Conservation (phyloP, 1,139 yeast species). For the Hansenula lynferdii region DNA sequence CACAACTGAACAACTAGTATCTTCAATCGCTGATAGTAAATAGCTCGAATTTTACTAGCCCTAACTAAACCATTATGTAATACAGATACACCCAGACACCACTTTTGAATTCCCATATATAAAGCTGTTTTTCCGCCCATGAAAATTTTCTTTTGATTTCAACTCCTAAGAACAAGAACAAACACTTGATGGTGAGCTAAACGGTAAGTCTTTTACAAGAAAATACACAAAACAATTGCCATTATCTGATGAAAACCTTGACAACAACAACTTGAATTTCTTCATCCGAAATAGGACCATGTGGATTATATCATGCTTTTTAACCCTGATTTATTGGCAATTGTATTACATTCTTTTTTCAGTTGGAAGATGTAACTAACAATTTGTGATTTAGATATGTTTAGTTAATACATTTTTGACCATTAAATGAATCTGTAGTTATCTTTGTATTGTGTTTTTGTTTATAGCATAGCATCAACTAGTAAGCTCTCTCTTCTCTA, state of each 20-base stretch:
- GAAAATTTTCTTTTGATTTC: neutral
- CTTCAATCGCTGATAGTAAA: neutral
- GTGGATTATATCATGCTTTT: slow-evolving; percentile 34
- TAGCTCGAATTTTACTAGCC: neutral
- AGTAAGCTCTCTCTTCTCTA: no score
- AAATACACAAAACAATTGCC: neutral
- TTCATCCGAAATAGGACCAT: slow-evolving; percentile 34
- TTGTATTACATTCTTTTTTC: neutral
- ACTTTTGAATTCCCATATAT: no score
- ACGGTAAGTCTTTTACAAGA: no score
- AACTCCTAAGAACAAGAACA: neutral
- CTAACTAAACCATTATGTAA: neutral
- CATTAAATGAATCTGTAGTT: no score
- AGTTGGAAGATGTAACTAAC: neutral
- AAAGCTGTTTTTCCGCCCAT: no score
- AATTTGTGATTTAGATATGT: neutral
- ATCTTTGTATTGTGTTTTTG: no score
- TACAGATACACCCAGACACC: neutral
- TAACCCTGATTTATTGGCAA: slow-evolving; percentile 25
- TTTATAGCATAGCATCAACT: no score
- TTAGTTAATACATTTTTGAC: no score
- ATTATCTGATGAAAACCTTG: slow-evolving; percentile 33
- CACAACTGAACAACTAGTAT: no score
- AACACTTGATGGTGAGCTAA: no score
- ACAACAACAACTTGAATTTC: slow-evolving; percentile 43